Base-by-base conservation (phyloP, 78 protist species). In the Chrysochromulina tobinii region DNA sequence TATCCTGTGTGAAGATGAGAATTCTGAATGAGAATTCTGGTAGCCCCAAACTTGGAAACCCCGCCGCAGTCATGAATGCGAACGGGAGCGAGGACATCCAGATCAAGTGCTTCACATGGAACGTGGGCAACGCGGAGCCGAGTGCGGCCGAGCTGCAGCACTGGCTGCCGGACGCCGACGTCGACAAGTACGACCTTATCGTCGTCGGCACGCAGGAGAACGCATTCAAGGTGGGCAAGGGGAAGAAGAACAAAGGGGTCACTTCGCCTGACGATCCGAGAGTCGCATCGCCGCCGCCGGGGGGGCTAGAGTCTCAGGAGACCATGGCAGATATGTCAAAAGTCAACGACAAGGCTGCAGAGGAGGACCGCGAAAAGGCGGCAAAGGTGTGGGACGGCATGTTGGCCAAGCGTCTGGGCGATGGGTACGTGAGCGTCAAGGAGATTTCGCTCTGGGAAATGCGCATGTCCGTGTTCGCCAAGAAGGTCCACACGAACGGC, bases 51-150 rank as follows among this genome's bases (percentile, higher is more conserved):
- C 38, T 38, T 38, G 38, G 38, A 38, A 38, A 38, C 38, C 38
- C 38, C 38, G 38, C 38, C 38, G 38, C 38, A 0, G 38, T 38
- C 38, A 38, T 38, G 38, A 38, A 38, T 38, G 38, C 38, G 38
- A 38, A 38, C 38, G 38, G 38, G 38, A 38, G 38, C 38, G 38
- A 38, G 38, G 38, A 38, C 38, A 38, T 38, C 38, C 38, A 38
- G 38, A 38, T 38, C 38, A 38, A 38, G 38, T 38, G 38, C 85
- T 77, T 48, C 87, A 81, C 93, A 23, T 91, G 93, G 93, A 91
- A 91, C 50, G 77, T 91, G 6, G 93, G 93, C 51, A 91, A 91
- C 57, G 54, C 3, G 11, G 15, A 27, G 27, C 93, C 93, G 11
- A 6, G 1, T 9, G 50, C n/a, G 38, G 64, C 0, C 6, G 87